These are phyloP conservation scores for Lentinula detonsa DNA, from an alignment of 768 basidiomycete genomes.

Conservation along the genomic window DNA sequence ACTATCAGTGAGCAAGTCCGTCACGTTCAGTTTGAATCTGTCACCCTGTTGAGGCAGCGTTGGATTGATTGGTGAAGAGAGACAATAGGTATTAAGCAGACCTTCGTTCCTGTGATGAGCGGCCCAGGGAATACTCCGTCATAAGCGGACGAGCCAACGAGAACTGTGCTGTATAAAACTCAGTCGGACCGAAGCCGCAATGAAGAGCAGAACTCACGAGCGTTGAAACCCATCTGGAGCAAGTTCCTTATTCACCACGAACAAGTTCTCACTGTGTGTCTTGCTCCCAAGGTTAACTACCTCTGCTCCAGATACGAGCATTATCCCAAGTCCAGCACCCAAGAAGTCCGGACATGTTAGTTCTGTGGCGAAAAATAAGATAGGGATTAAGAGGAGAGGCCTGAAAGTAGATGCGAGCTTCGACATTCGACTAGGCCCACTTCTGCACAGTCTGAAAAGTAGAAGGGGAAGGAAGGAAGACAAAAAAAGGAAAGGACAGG, in stretches of 20 bases:
- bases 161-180: neutral
- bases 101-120: constrained; percentile 11
- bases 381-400: neutral
- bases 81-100: neutral
- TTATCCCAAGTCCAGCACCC: neutral
- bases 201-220: constrained; percentile 1
- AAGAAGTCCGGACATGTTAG: neutral
- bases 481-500: neutral
- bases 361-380: neutral
- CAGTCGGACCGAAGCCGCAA: no score
- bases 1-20: constrained; percentile 15
- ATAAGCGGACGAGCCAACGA: neutral
- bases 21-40: constrained; percentile 8
- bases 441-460: neutral
- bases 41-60: constrained; percentile 8
- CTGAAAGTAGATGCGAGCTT: neutral
- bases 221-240: constrained; percentile 20
- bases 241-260: constrained; percentile 13
- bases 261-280: constrained; percentile 9
- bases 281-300: neutral
- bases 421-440: neutral
- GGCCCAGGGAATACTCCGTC: constrained; percentile 8
- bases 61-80: neutral
- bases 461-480: neutral
- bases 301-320: neutral